Percentiles rank a stretch among this genome's conserved stretches.
These are phyloP conservation scores for Aquilaria agallochum DNA, from an alignment of 441 rosid species.

Conservation along the genomic window DNA sequence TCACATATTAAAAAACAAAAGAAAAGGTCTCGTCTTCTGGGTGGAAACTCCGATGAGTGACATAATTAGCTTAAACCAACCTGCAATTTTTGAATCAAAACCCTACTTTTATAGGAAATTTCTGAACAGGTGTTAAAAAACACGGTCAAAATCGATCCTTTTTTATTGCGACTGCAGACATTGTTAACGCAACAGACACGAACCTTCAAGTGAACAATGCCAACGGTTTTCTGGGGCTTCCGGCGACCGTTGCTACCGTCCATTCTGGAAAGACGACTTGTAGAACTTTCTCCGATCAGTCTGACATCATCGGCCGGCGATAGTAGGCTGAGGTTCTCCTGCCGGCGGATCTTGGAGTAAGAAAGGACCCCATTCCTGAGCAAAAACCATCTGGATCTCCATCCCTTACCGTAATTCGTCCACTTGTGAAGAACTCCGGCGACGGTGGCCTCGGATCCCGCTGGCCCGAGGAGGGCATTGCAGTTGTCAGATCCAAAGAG, in stretches of 20 bases:
- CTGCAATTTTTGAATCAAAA: slow-evolving; percentile 21
- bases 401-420: slow-evolving; percentile 99
- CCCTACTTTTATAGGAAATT: slow-evolving; percentile 20
- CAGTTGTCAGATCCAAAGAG: slow-evolving; percentile 40
- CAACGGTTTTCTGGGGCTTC: slow-evolving; percentile 68
- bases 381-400: slow-evolving; percentile 98
- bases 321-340: slow-evolving; percentile 50
- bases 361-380: slow-evolving; percentile 77
- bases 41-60: slow-evolving; percentile 15
- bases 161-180: background rate
- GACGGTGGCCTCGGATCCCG: slow-evolving; percentile 60
- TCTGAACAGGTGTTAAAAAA: slow-evolving; percentile 7
- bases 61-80: slow-evolving; percentile 19
- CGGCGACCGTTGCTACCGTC: slow-evolving; percentile 55
- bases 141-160: slow-evolving; percentile 26
- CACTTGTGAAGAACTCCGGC: slow-evolving; percentile 91
- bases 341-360: slow-evolving; percentile 76
- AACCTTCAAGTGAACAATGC: slow-evolving; percentile 95
- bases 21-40: slow-evolving; percentile 15
- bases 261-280: slow-evolving; percentile 50
- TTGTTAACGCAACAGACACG: slow-evolving; percentile 10
- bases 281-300: slow-evolving; percentile 73
- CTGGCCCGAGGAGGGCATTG: slow-evolving; percentile 20
- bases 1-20: slow-evolving; percentile 26
- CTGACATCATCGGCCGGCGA: slow-evolving; percentile 59